Conservation (phyloP, 1,139 yeast genomes). For the Geotrichum histeridarum region DNA sequence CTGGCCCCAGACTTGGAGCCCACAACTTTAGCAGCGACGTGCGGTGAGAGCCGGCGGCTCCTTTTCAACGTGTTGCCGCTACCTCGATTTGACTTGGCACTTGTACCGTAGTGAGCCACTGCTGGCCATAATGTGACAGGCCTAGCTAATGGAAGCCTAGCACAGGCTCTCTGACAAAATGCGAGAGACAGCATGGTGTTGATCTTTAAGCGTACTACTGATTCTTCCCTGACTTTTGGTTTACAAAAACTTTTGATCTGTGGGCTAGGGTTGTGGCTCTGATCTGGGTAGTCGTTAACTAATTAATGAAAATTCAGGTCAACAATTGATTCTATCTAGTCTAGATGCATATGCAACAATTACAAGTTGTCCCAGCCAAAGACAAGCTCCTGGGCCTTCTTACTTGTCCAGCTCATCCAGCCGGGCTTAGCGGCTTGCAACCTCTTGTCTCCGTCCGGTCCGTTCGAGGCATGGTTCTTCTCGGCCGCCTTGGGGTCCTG, state of each 20-base stretch:
- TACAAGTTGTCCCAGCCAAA: slow-evolving; percentile 56
- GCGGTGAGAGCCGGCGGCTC: slow-evolving; percentile 24
- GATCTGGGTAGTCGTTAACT: no score
- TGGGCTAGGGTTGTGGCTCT: no score
- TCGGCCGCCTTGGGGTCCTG: slow-evolving; percentile 2
- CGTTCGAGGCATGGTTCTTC: background rate
- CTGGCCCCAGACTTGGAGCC: slow-evolving; percentile 1
- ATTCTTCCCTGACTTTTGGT: background rate
- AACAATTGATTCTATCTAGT: background rate
- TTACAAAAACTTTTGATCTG: background rate
- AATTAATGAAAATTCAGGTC: no score
- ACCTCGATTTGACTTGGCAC: slow-evolving; percentile 1
- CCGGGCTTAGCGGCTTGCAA: slow-evolving; percentile 23
- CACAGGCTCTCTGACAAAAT: background rate
- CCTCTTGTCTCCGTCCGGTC: slow-evolving; percentile 12
- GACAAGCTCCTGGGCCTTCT: slow-evolving; percentile 38
- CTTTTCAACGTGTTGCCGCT: slow-evolving; percentile 9
- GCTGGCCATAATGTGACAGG: background rate
- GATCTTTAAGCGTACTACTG: background rate
- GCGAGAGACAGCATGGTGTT: background rate
- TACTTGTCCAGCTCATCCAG: slow-evolving; percentile 38
- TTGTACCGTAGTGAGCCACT: slow-evolving; percentile 1
- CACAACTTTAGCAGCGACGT: slow-evolving; percentile 20
- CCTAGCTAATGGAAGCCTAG: background rate
- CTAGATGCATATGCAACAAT: background rate